Base-by-base conservation (phyloP, 2,329 filamentous ascomycete genomes). In the Aureobasidium sp. region DNA sequence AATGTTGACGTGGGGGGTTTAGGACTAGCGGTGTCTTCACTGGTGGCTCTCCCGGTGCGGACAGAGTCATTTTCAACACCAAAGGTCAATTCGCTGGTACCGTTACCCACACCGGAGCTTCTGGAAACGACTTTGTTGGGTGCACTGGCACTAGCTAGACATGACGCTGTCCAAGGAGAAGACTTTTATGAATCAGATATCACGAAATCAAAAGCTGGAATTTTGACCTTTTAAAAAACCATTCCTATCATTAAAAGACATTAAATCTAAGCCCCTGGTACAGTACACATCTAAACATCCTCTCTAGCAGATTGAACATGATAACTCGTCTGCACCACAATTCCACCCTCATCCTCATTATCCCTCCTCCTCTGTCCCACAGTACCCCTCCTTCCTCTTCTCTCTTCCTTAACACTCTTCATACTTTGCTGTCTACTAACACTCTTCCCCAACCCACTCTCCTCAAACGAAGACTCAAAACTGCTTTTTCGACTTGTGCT, bases 71-170 rank as follows among this genome's bases (percentile, higher is more conserved):
- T 36, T 84, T 89, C 75, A 86, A 84, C 69, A 76, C 69, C 0
- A 64, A 73, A 16, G 82, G 85, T 67, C 63, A 79, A 62, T 78
- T 82, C 49, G 86, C 85, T 14, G 86, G 85, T 39, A 76, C 81
- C 32, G 87, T 90, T 64, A 90, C 87, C 0, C 87, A 90, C 69
- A 87, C 84, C 27, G 87, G 87, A 32, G 86, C 87, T 21, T 83
- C 79, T 55, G 85, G 85, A 8, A 85, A 89, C 71, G 77, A 81
- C 73, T 90, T 90, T 73, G 84, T 89, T 61, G 81, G 77, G 16
- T 89, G 86, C 71, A 70, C 70, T 45, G 75, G 76, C 34, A 75
- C 72, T 49, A 68, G 61, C 10, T 73, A 70, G 63, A 47, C 32
- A 3, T 21, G 21, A 21, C 21, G 21, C 34, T 3, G 21, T 21